Base-by-base conservation (phyloP, 2,329 filamentous ascomycete species). In the Pseudocercospora ulei region DNA sequence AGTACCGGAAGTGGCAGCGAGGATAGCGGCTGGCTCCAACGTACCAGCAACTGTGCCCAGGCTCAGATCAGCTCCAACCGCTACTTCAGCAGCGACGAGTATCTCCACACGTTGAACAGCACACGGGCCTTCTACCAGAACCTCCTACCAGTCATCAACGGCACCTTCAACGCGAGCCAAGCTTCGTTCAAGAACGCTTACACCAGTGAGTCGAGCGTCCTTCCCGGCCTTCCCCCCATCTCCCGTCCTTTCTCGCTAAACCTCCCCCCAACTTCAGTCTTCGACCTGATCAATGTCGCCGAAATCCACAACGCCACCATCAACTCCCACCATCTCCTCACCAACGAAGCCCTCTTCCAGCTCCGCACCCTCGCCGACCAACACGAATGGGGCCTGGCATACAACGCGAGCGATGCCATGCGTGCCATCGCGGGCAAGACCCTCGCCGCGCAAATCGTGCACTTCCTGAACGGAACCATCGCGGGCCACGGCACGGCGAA, bases 371-470 rank as follows among this genome's bases (percentile, higher is more conserved):
- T 90, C 19, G 86, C 87, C 51, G 77, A 87, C 58, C 65, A 68
- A 42, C 82, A 90, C 61, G 82, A 95, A 61, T 93, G 74, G 68
- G 80, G 78, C 55, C 75, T 90, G 8, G 83, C 83, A 37, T 92
- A 80, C 73, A 88, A 92, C 65, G 63, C 66, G 48, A 65, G 71
- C 28, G 64, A 64, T 58, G 28, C 61, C 46, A 60, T 61, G 39
- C 65, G 68, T 34, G 64, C 67, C 39, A 58, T 70, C 31, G 56
- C 61, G 3, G 68, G 66, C 42, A 67, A 65, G 60, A 62, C 64
- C n/a, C 62, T 71, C 33, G 66, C 65, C 0, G 67, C 60, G 27
- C 61, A 68, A 37, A 57, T 70, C 36, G 56, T 70, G 7, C 41
- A 55, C 1, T 64, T 63, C 55, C 55, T 71, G 37, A 67, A 68